These are phyloP conservation scores for Salix purpurea DNA, from an alignment of 345 rosid genomes.

Conservation along the genomic window DNA sequence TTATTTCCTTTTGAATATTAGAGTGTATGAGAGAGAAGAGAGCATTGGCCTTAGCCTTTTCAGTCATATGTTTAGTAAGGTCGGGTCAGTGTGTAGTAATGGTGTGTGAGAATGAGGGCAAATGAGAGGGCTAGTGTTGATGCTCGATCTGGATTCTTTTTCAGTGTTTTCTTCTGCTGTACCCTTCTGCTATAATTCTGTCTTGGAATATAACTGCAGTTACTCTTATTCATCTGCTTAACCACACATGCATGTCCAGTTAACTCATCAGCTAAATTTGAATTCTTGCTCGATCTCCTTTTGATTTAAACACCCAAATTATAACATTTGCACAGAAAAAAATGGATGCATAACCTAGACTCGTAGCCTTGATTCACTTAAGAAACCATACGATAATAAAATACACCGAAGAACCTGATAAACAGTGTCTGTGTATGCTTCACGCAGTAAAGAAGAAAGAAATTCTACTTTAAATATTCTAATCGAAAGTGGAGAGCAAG, in stretches of 20 bases:
- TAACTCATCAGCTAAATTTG: background rate
- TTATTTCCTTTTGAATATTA: slow-evolving; percentile 17
- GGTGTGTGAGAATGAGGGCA: background rate
- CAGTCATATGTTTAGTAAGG: slow-evolving; percentile 29
- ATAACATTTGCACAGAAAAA: background rate
- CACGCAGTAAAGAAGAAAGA: background rate
- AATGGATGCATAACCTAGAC: background rate
- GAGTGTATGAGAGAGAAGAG: slow-evolving; percentile 15
- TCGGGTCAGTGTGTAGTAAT: slow-evolving; percentile 11
- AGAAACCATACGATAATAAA: background rate
- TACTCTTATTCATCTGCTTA: slow-evolving; percentile 19
- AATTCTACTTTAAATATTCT: background rate
- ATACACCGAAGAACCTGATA: background rate
- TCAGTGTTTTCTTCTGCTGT: slow-evolving; percentile 27
- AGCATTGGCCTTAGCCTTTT: slow-evolving; percentile 54
- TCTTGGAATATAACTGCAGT: slow-evolving; percentile 29
- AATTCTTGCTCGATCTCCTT: background rate
- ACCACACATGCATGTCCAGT: background rate
- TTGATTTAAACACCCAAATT: background rate
- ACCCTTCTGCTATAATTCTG: slow-evolving; percentile 19
- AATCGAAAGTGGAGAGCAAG: background rate
- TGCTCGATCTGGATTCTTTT: slow-evolving; percentile 46
- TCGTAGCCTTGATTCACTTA: background rate
- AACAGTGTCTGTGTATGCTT: background rate
- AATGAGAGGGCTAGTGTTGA: slow-evolving; percentile 43